These are phyloP conservation scores for Candida arabinofermentans DNA, from an alignment of 805 yeast species.

Conservation along the genomic window DNA sequence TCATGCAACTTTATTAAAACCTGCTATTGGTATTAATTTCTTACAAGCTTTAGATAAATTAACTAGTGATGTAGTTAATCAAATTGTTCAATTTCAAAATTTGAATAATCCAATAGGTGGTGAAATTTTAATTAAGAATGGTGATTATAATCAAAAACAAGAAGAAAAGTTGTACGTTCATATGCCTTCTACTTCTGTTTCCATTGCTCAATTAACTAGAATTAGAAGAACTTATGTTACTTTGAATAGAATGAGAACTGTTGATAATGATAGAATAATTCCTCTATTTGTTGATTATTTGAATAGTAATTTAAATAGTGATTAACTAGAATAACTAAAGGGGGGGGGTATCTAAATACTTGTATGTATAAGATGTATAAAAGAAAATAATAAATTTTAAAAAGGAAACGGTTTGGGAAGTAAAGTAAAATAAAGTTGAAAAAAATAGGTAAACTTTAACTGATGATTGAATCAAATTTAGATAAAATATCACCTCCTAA, in stretches of 20 bases:
- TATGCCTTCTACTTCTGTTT: constrained; percentile 56
- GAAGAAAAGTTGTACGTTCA: too few relatives aligned
- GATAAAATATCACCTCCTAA: not conserved
- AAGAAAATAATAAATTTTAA: not conserved
- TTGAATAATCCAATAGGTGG: constrained; percentile 46
- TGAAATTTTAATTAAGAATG: constrained; percentile 37
- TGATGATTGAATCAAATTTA: not conserved
- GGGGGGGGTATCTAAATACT: too few relatives aligned
- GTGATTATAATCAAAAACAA: constrained; percentile 33
- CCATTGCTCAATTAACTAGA: constrained; percentile 78
- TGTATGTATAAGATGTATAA: not conserved
- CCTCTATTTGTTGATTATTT: constrained; percentile 77
- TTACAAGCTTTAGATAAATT: constrained; percentile 71
- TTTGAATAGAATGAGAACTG: constrained; percentile 72
- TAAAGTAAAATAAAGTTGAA: not conserved
- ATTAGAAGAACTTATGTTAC: constrained; percentile 78
- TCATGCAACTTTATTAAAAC: constrained; percentile 77
- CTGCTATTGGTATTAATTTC: constrained; percentile 73
- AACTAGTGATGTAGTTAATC: constrained; percentile 62
- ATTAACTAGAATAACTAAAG: too few relatives aligned
- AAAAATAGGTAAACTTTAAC: not conserved
- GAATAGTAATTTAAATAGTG: constrained; percentile 50
- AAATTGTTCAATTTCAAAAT: constrained; percentile 60
- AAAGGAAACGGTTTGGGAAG: not conserved
- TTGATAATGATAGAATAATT: constrained; percentile 64